Base-by-base conservation (phyloP, 108 stramenopile genomes). In the Parietichytrium sp. region DNA sequence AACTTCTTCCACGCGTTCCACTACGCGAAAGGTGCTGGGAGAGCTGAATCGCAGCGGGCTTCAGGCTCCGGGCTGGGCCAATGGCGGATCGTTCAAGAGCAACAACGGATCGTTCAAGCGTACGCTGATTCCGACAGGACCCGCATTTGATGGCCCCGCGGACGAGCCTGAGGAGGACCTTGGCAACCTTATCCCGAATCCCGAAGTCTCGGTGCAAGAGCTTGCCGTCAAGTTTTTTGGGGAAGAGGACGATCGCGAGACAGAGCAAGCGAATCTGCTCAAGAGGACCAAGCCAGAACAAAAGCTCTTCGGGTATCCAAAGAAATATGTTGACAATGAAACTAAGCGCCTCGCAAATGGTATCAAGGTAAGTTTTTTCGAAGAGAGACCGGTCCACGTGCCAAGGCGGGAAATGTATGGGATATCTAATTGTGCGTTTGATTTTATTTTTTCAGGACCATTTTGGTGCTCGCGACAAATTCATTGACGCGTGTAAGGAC, bases 221-320 rank as follows among this genome's bases (percentile, higher is more conserved):
- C 36, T 72, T 25, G 61, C 45, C 16, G 20, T 42, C 33, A 33
- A 42, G 10, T 72, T 33, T 42, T 72, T 72, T 72, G 61, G 61
- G 33, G 18, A 16, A n/a, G 6, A 23, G 38, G 61, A 72, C 42
- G 61, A 72, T 0, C 61, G 61, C 33, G 61, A 72, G 42, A 33
- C 36, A 42, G 38, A 72, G 33, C 36, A 20, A 42, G 33, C 61
- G 6, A n/a, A n/a, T 45, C 61, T 72, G 20, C 20, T 72, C 16
- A 72, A 72, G 61, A 33, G 61, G 23, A 42, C 45, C 33, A 72
- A 79, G 49, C 79, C 48, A 8, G 79, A 79, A 49, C 79, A 79
- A 51, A 79, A 79, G 79, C 25, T 79, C 49, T 51, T 50, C 23
- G 79, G 52, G 25, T 53, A 55, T 29, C 54, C 81, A 10, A 42